A percentile compares a stretch with the other conserved stretches of the same genome.
These are phyloP conservation scores for Sarocladium strictum DNA, from an alignment of 2,329 filamentous ascomycete genomes.

Conservation along the genomic window DNA sequence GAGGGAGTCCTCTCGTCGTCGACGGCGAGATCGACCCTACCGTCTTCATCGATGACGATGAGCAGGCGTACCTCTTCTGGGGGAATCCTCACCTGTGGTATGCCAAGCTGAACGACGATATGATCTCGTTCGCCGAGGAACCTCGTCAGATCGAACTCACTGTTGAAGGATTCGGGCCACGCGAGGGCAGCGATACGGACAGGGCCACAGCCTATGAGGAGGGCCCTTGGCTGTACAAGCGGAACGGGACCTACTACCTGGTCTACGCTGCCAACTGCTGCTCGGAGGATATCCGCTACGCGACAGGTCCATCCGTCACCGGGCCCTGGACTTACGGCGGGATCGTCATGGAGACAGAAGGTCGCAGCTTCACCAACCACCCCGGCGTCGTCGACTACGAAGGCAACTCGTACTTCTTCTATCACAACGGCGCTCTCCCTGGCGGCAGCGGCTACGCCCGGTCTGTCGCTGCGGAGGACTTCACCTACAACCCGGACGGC, in stretches of 20 bases:
- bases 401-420: constrained; percentile 23
- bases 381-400: constrained; percentile 22
- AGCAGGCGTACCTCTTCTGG: constrained; percentile 30
- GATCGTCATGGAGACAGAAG: constrained; percentile 20
- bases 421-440: constrained; percentile 25
- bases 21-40: constrained; percentile 26
- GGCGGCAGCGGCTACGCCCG: constrained; percentile 20
- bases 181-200: constrained; percentile 11
- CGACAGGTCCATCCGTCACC: constrained; percentile 18
- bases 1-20: constrained; percentile 21
- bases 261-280: constrained; percentile 22
- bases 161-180: constrained; percentile 13
- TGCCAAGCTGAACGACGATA: constrained; percentile 27
- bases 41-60: constrained; percentile 29
- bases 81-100: constrained; percentile 26
- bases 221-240: constrained; percentile 25
- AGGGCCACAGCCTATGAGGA: constrained; percentile 20
- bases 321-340: constrained; percentile 25
- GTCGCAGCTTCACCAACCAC: constrained; percentile 24
- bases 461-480: constrained; percentile 21
- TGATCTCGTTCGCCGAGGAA: constrained; percentile 25
- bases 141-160: constrained; percentile 16
- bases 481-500: constrained; percentile 21
- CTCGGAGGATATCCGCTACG: constrained; percentile 23
- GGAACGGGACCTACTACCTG: constrained; percentile 22